Evolutionary conservation across 2,329 filamentous ascomycete genomes (phyloP), one percentile per base, ranked within the genome.

Genomic region (Alternaria panax): DNA sequence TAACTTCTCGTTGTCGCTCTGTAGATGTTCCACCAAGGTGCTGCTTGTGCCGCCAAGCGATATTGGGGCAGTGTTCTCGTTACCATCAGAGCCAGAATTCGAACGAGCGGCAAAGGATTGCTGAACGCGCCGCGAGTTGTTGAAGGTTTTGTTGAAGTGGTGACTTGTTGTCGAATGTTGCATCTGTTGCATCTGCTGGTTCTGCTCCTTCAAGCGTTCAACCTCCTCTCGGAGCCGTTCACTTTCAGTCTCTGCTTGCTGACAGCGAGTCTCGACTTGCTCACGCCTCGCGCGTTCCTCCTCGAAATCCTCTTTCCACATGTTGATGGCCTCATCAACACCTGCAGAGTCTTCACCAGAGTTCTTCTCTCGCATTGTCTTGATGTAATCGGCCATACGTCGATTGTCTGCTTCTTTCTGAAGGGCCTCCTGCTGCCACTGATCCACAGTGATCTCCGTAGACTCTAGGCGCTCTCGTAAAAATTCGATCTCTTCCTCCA

Each of bases 261-360:
- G 93, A 60, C 93, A 88, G 25, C 93, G 88, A 8, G 90, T 90
- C 67, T 98, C 93, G 0, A 91, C 88, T 77, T 97, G 92, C 78
- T 97, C 94, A 58, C 94, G 88, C 28, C 93, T 88, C 4, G 90
- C 90, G 2, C 92, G 95, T 78, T 99, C 95, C 65, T 95, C 92
- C 73, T 97, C 92, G 25, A 97, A 86, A 62, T 98, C 87, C 69
- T 97, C 94, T 76, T 96, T 97, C 90, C 92, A 97, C 78, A 97
- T 94, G 63, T 96, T 92, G 42, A 80, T 73, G 18, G 78, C 78
- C 61, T 80, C 78, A 51, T 80, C 75, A 40, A 78, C 66, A 20
- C 76, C 73, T 5, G 75, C 75, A 54, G 73, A 72, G 24, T 78
- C 74, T 34, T 78, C 78, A 6, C 74, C 73, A n/a, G 71, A 64